These are phyloP conservation scores for Trichoderma endophyticum DNA, from an alignment of 2,329 filamentous ascomycete genomes.

Conservation along the genomic window DNA sequence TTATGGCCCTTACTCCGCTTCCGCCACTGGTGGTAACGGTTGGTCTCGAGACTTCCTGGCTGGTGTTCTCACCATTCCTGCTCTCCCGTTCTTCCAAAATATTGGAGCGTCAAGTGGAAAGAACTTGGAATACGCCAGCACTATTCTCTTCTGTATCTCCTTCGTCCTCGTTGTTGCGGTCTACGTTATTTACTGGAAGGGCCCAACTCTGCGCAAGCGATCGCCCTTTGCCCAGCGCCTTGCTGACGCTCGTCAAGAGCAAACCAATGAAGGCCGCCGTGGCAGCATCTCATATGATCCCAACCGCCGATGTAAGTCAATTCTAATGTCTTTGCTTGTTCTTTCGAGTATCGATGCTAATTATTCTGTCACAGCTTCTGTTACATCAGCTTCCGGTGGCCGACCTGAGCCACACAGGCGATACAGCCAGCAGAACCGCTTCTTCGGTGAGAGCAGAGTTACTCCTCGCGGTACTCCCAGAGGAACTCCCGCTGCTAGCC, in stretches of 20 bases:
- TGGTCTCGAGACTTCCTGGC: conserved; percentile 72
- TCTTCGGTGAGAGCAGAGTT: conserved; percentile 42
- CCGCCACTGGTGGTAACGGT: conserved; percentile 72
- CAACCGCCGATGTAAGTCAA: conserved; percentile 30
- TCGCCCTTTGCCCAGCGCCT: conserved; percentile 65
- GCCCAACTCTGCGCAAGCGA: conserved; percentile 55
- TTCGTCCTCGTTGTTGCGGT: conserved; percentile 60
- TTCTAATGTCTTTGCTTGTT: no score
- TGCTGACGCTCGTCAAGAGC: conserved; percentile 40
- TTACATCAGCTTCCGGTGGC: conserved; percentile 22
- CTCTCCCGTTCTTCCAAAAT: conserved; percentile 61
- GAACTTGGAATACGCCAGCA: conserved; percentile 58
- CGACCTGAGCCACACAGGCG: conserved; percentile 24
- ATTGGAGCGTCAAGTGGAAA: conserved; percentile 47
- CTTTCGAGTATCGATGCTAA: not conserved
- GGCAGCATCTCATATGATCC: conserved; percentile 28
- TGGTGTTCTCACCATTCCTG: conserved; percentile 66
- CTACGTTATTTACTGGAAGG: conserved; percentile 65
- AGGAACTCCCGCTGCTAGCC: conserved; percentile 37
- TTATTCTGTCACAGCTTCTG: conserved; percentile 23
- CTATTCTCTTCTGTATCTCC: conserved; percentile 62
- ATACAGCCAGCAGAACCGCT: conserved; percentile 40
- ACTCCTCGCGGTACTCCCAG: conserved; percentile 38
- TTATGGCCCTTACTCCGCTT: conserved; percentile 70
- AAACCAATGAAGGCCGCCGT: conserved; percentile 29